Base-by-base conservation (phyloP, 352 stramenopile species). In the Pseudoperonospora humuli region DNA sequence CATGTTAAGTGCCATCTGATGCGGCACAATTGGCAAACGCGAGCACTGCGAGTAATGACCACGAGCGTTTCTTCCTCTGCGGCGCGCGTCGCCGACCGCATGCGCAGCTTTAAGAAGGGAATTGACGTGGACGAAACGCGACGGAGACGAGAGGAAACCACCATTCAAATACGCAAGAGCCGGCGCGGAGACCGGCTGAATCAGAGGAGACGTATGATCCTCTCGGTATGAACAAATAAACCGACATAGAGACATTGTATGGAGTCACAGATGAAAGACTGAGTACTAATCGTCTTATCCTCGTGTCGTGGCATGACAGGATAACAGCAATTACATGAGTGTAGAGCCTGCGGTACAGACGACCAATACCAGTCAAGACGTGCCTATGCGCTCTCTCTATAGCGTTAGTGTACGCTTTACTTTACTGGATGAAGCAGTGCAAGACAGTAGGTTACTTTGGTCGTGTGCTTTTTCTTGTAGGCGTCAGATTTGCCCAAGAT, bases 401-500 rank as follows among this genome's bases (percentile, higher is more conserved):
- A 57, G 57, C 39, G 62, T 71, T 35, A 65, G 50, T 55, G 62
- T 71, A 71, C 39, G 45, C 47, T 49, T 56, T 45, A 7, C 14
- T 27, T 26, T 42, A 20, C 25, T 50, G 41, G 2, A 11, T 49
- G 27, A 10, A 17, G 18, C 14, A 27, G 13, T 41, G 1, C 8
- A 29, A 19, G 9, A 29, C 2, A n/a, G n/a, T n/a, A n/a, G n/a
- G n/a, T 41, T 41, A 0, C 3, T 27, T 15, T 39, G 7, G n/a
- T 28, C n/a, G 20, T 19, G 35, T 29, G 2, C 17, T 41, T 39
- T 19, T 18, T 17, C 19, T 29, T 29, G 13, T 25, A 97, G 73
- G 69, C 98, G 33, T 79, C 97, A 38, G 85, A 98, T 28, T 67
- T 99, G 47, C 93, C 92, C 10, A 81, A 90, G 43, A 97, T 98